A percentile compares a stretch with the other conserved stretches of the same genome.
phyloP scores from a whole-genome alignment of 2,329 filamentous ascomycete species.

The Sporothrix phasma region DNA sequence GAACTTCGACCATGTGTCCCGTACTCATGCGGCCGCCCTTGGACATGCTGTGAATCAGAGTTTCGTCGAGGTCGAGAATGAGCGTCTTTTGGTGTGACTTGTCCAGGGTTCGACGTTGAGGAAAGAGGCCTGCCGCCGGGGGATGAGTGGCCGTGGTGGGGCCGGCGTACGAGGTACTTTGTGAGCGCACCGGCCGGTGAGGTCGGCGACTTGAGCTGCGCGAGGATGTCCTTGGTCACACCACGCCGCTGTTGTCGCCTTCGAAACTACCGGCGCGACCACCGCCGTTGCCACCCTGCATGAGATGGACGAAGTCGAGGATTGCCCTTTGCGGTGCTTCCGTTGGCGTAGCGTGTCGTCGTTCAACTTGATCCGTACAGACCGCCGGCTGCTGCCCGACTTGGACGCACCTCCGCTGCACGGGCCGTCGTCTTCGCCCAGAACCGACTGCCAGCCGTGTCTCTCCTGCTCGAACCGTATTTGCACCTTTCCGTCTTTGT shows the following conservation, averaged over 20 bases:
- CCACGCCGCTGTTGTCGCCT: conserved; percentile 25
- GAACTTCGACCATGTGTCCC: conserved; percentile 98
- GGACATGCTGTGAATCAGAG: conserved; percentile 93
- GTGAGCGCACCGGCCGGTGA: conserved; percentile 70
- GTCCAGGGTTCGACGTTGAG: conserved; percentile 46
- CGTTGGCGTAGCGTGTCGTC: conserved; percentile 66
- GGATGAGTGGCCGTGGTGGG: conserved; percentile 82
- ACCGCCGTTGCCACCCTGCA: conserved; percentile 23
- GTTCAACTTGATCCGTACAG: conserved; percentile 83
- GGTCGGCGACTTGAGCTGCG: conserved; percentile 86
- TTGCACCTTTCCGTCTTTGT: conserved; percentile 1
- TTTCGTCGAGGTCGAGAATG: conserved; percentile 93
- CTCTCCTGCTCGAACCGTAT: conserved; percentile 6
- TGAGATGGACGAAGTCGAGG: conserved; percentile 27
- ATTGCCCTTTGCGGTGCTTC: conserved; percentile 55
- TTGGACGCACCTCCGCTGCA: conserved; percentile 36
- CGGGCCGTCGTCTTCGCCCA: conserved; percentile 37
- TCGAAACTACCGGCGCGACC: conserved; percentile 19
- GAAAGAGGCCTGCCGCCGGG: conserved; percentile 81
- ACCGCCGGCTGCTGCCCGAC: conserved; percentile 56
- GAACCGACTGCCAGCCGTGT: conserved; percentile 13
- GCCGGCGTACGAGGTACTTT: conserved; percentile 80
- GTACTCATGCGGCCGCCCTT: conserved; percentile 93
- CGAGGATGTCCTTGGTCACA: conserved; percentile 48
- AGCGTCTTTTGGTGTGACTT: conserved; percentile 74